Conservation (phyloP, 2,329 filamentous ascomycete species). For the Stachybotrys chlorohalonatus region DNA sequence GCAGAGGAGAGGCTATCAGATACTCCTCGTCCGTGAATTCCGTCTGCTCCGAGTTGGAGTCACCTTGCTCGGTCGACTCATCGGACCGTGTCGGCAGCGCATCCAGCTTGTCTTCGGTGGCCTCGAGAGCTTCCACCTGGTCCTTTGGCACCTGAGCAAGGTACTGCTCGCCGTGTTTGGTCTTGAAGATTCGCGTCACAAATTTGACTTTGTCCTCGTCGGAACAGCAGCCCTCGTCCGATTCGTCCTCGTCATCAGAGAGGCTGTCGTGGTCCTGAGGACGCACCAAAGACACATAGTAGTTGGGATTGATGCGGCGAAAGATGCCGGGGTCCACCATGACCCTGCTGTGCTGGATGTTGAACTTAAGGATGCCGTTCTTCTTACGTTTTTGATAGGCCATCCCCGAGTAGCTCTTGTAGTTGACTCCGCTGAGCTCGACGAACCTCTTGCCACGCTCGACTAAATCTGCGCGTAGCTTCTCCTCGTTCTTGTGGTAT, state of each 20-base stretch:
- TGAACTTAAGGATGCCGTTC: slow-evolving; percentile 55
- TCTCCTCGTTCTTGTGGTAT: slow-evolving; percentile 66
- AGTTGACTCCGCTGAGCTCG: slow-evolving; percentile 70
- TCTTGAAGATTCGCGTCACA: slow-evolving; percentile 43
- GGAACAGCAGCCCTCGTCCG: slow-evolving; percentile 18
- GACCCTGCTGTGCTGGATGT: slow-evolving; percentile 75
- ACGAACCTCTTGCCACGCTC: slow-evolving; percentile 81
- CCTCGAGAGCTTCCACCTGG: slow-evolving; percentile 18
- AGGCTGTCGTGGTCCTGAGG: slow-evolving; percentile 59
- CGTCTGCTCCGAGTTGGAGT: slow-evolving; percentile 21
- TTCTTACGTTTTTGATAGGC: slow-evolving; percentile 79
- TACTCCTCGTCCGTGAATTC: slow-evolving; percentile 76
- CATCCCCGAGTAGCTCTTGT: slow-evolving; percentile 74
- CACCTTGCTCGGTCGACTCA: slow-evolving; percentile 1
- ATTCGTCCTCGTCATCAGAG: slow-evolving; percentile 37
- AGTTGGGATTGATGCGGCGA: slow-evolving; percentile 79
- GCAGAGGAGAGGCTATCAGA: slow-evolving; percentile 72
- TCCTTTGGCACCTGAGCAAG: slow-evolving; percentile 19
- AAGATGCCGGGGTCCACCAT: slow-evolving; percentile 84
- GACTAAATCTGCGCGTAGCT: slow-evolving; percentile 57
- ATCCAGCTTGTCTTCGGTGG: slow-evolving; percentile 43
- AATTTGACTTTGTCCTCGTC: slow-evolving; percentile 30
- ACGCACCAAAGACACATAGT: slow-evolving; percentile 65
- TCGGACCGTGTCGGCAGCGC: slow-evolving; percentile 29
- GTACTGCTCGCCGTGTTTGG: slow-evolving; percentile 28